Conservation (phyloP, 1,284 basidiomycete genomes). For the Cutaneotrichosporon dermatis region DNA sequence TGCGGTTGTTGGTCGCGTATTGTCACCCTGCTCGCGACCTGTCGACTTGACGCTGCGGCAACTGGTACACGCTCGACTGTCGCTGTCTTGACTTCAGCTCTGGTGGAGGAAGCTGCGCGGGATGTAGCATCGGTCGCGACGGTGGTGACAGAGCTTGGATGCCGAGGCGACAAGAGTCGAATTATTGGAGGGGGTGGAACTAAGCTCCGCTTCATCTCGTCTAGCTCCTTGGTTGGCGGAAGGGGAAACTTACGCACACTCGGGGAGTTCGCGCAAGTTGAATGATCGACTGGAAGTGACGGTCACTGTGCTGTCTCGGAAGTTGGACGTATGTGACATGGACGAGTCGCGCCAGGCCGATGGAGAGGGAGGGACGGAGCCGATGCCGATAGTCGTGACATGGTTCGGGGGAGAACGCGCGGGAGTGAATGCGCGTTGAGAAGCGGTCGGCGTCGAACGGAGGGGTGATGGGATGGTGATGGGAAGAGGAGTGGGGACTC, state of each 20-base stretch:
- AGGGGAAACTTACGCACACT: background rate
- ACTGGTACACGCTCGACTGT: background rate
- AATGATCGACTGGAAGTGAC: background rate
- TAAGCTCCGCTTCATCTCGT: background rate
- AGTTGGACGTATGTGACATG: background rate
- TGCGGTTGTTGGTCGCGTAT: background rate
- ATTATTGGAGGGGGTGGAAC: background rate
- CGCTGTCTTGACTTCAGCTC: background rate
- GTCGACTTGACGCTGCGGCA: background rate
- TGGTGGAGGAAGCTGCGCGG: background rate
- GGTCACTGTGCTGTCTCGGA: background rate
- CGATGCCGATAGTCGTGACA: background rate
- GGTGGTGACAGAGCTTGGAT: background rate
- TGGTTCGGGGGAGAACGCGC: background rate
- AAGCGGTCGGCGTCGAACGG: background rate
- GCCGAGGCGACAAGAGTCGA: background rate
- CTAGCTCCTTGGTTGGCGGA: background rate
- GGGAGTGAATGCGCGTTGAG: background rate
- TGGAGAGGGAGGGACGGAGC: background rate
- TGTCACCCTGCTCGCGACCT: background rate
- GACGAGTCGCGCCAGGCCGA: background rate
- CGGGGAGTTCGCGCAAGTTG: slow-evolving; percentile 1
- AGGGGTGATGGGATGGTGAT: background rate
- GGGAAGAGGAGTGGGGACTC: background rate
- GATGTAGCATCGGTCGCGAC: background rate